Conservation (phyloP, 2,329 filamentous ascomycete species). For the Diaporthe sp. region DNA sequence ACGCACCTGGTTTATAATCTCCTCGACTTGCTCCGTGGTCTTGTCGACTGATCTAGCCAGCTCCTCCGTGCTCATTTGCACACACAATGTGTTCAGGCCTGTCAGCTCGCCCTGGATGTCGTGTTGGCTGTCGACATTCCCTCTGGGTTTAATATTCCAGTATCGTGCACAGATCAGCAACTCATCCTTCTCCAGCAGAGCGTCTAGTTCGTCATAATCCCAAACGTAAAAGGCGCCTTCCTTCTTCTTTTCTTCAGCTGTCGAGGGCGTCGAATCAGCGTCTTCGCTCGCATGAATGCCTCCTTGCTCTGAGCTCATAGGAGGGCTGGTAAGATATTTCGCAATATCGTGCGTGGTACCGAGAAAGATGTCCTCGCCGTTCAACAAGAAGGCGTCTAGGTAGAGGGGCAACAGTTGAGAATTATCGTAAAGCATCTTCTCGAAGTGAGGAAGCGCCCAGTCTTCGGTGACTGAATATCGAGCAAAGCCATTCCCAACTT, state of each 20-base stretch:
- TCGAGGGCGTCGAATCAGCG: constrained; percentile 81
- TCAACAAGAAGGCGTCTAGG: constrained; percentile 81
- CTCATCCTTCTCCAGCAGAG: constrained; percentile 73
- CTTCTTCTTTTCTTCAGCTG: constrained; percentile 80
- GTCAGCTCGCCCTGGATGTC: constrained; percentile 92
- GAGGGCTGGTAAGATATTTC: constrained; percentile 79
- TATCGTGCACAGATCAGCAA: constrained; percentile 81
- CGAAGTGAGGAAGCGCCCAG: constrained; percentile 92
- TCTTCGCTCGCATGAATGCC: constrained; percentile 89
- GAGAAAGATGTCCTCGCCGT: constrained; percentile 72
- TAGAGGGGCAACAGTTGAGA: constrained; percentile 84
- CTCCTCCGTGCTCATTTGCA: constrained; percentile 74
- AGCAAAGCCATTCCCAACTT: constrained; percentile 65
- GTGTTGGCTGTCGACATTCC: constrained; percentile 82
- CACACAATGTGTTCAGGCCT: constrained; percentile 85
- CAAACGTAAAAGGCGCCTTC: constrained; percentile 93
- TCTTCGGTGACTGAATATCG: constrained; percentile 89
- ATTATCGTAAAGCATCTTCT: constrained; percentile 94
- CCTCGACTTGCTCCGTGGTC: constrained; percentile 74
- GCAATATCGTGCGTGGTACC: constrained; percentile 56
- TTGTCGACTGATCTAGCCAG: constrained; percentile 80
- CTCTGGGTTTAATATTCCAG: constrained; percentile 83
- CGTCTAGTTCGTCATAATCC: constrained; percentile 85
- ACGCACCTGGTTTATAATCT: constrained; percentile 75
- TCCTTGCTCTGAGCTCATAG: constrained; percentile 76